Percentiles rank a stretch among this genome's conserved stretches.
Evolutionary conservation across 2,329 filamentous ascomycete genomes (phyloP).

Genomic region (Chaetomium sp.): DNA sequence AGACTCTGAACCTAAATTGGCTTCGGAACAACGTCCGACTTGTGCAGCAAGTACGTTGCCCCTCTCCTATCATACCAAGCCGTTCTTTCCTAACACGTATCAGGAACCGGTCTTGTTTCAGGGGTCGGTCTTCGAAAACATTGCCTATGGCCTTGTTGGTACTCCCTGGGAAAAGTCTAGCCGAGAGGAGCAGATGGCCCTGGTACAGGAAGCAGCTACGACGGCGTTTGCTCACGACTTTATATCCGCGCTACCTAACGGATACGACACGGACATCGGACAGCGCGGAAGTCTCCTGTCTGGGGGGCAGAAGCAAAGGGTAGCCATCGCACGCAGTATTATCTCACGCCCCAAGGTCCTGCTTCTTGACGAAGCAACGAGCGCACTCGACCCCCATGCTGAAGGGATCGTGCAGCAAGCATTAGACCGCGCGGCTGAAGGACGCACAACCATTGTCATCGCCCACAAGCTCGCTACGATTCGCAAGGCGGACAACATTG

Average conservation of each 20-base stretch:
- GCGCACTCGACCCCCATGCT: slow-evolving; percentile 51
- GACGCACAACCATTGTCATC: slow-evolving; percentile 67
- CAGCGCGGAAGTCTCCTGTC: slow-evolving; percentile 66
- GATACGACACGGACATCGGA: slow-evolving; percentile 65
- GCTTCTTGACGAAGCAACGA: slow-evolving; percentile 69
- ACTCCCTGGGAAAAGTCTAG: slow-evolving; percentile 38
- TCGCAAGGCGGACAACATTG: slow-evolving; percentile 47
- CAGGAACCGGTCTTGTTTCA: slow-evolving; percentile 46
- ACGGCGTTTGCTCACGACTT: slow-evolving; percentile 52
- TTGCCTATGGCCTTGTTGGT: slow-evolving; percentile 50
- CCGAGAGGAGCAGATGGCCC: slow-evolving; percentile 47
- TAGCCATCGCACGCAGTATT: slow-evolving; percentile 68
- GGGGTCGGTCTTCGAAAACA: slow-evolving; percentile 52
- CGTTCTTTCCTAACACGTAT: neutral
- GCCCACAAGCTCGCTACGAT: slow-evolving; percentile 63
- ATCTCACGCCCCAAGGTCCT: slow-evolving; percentile 65
- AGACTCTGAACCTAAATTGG: slow-evolving; percentile 38
- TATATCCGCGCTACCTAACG: slow-evolving; percentile 34
- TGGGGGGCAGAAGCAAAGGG: slow-evolving; percentile 67
- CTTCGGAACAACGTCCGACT: slow-evolving; percentile 39
- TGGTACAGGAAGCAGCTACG: slow-evolving; percentile 56
- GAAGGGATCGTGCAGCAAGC: slow-evolving; percentile 58
- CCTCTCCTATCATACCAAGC: neutral
- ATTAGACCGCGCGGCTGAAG: slow-evolving; percentile 57
- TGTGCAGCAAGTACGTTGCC: slow-evolving; percentile 37